Base-by-base conservation (phyloP, 352 stramenopile species). In the Phytophthora kernoviae region DNA sequence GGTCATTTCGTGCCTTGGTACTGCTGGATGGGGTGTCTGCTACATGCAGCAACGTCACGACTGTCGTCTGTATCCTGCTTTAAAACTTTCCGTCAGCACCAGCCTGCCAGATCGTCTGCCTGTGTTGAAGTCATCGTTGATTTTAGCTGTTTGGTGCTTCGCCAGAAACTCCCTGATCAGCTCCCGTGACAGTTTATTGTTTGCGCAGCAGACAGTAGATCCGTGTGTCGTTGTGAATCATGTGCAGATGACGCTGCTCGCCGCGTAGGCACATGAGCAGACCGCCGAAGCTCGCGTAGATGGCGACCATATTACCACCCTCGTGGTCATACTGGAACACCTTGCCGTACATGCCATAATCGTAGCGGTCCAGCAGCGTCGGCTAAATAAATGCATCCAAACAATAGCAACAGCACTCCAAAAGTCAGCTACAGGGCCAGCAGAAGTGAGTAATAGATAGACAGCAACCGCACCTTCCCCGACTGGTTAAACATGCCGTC, bases 341-440 rank as follows among this genome's bases (percentile, higher is more conserved):
- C 61, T 98, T 96, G 65, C 97, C 97, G 79, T 99, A 98, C 96
- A 99, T 99, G 33, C 98, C 96, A 73, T 99, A 99, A 80, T 99
- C 97, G 70, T 99, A 99, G 61, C 97, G 96, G 75, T 99, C 96
- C 43, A 98, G 81, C 27, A 99, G 82, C 21, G 93, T 98, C 24
- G 93, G 83, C 78, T 84, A 50, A 18, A 30, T 3, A 40, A 27
- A 62, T 9, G 32, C 22, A 63, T 10, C 48, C 41, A 8, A 44
- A 54, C 18, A 44, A 14, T 21, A 47, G 20, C 10, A 22, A 8
- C 6, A 50, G 39, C 20, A 48, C 12, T 1, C 55, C 20, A n/a
- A 49, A 44, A 57, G n/a, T 63, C 21, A 65, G 3, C 55, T 33
- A 20, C 32, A 39, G 54, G 6, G 2, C 11, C 14, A 44, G n/a